Evolutionary conservation across 176 grass and related monocot genomes (phyloP), one percentile per base, ranked within the genome.

Genomic region (Oryza rufipogon): DNA sequence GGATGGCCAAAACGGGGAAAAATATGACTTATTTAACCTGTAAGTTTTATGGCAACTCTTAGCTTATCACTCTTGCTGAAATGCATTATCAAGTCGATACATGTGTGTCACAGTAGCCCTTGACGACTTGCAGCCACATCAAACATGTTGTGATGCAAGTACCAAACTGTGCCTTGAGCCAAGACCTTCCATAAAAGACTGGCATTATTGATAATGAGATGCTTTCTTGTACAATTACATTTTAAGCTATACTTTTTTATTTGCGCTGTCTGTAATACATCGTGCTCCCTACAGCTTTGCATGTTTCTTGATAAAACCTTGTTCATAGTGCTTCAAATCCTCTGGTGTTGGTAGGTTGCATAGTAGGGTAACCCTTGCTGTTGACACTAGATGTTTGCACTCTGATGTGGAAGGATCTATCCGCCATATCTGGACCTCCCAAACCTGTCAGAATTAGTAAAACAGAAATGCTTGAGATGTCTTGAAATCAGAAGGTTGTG

Each of bases 341-440:
- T 87, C 25, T 45, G 92, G 79, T 39, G 88, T 86, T 48, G 88
- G 23, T 52, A 89, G 56, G 70, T 94, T 88, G 61, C 76, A 80
- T 64, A 92, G 25, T 2, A 94, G 54, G 32, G 91, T 92, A 45
- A 94, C 92, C 75, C 90, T 86, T 12, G 90, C 83, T 16, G 88
- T 86, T 15, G 95, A 97, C 9, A 91, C 66, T 71, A 97, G 64
- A 66, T 83, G 76, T 82, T 93, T 95, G 51, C 49, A 46, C 82
- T 84, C 71, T 26, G 86, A 83, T 7, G 76, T 83, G 48, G 82
- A 80, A 25, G 92, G 87, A 63, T 97, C 87, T 15, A 86, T 80
- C 22, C 38, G 84, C 86, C 81, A 44, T 83, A 91, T 91, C 54
- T 92, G 63, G 38, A 97, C 90, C 45, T 90, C 92, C 92, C 95